A percentile compares a stretch with the other conserved stretches of the same genome.
Evolutionary conservation across 176 grass and related monocot genomes (phyloP).

Genomic region (Musa troglodytarum): DNA sequence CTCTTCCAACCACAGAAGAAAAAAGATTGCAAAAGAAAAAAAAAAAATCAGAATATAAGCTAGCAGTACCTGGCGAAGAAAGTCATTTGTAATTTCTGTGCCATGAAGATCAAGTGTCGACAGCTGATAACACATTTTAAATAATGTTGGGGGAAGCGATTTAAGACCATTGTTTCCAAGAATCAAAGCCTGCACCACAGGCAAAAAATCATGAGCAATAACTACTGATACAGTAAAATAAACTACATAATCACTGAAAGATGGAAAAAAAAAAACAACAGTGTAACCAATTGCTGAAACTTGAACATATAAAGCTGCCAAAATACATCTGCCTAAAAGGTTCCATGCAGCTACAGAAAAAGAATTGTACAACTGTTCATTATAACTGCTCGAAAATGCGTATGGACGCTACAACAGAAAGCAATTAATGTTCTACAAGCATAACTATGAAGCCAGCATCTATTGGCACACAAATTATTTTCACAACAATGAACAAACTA

Average conservation of each 20-base stretch:
- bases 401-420: background rate
- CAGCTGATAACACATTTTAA: constrained; percentile 59
- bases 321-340: too few species aligned
- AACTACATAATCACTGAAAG: background rate
- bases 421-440: background rate
- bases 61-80: constrained; percentile 66
- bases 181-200: constrained; percentile 46
- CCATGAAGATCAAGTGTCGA: constrained; percentile 86
- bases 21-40: background rate
- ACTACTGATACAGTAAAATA: background rate
- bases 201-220: constrained; percentile 9
- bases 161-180: constrained; percentile 75
- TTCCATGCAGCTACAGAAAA: too few species aligned
- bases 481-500: background rate
- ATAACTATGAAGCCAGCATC: background rate
- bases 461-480: background rate
- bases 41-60: background rate
- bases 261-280: too few species aligned
- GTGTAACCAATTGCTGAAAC: background rate
- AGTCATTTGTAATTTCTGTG: constrained; percentile 85
- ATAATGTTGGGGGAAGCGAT: constrained; percentile 58
- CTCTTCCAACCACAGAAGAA: background rate
- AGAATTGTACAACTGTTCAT: background rate
- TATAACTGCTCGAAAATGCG: background rate
- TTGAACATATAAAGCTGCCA: background rate